These are phyloP conservation scores for Trametes meyenii DNA, from an alignment of 768 basidiomycete species.

Conservation along the genomic window DNA sequence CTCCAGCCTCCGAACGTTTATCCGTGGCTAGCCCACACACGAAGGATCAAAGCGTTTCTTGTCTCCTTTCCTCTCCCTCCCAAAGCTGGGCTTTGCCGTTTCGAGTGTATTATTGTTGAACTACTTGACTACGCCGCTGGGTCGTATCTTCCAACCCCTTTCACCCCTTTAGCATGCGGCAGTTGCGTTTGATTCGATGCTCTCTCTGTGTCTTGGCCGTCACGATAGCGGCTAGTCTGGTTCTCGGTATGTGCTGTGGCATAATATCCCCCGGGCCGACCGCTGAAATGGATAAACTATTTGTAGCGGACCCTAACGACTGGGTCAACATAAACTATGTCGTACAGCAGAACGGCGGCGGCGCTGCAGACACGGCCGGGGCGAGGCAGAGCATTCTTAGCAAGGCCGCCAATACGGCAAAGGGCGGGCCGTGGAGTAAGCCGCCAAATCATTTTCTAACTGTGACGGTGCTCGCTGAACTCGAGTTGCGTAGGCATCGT, in stretches of 20 bases:
- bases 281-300: not conserved
- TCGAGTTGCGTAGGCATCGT: constrained; percentile 38
- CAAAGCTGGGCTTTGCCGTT: constrained; percentile 11
- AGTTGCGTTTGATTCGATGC: not conserved
- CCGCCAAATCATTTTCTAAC: not conserved
- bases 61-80: not conserved
- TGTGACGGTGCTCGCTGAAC: not conserved
- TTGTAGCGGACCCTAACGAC: constrained; percentile 48
- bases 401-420: constrained; percentile 41
- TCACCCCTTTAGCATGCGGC: not conserved
- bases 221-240: constrained; percentile 15
- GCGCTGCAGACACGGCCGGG: constrained; percentile 31
- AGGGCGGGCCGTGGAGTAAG: constrained; percentile 45
- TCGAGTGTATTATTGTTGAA: not conserved
- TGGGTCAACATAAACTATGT: constrained; percentile 54
- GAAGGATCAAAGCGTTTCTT: not conserved
- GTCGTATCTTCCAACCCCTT: not conserved
- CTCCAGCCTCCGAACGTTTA: not conserved
- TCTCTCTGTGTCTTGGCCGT: constrained; percentile 2
- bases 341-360: constrained; percentile 28
- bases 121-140: not conserved
- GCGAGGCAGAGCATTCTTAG: constrained; percentile 41
- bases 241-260: constrained; percentile 10
- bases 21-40: not conserved
- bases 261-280: not conserved